Evolutionary conservation across 257 asterid genomes (phyloP), one percentile per base, ranked within the genome.

Genomic region (Solanum etuberosum): DNA sequence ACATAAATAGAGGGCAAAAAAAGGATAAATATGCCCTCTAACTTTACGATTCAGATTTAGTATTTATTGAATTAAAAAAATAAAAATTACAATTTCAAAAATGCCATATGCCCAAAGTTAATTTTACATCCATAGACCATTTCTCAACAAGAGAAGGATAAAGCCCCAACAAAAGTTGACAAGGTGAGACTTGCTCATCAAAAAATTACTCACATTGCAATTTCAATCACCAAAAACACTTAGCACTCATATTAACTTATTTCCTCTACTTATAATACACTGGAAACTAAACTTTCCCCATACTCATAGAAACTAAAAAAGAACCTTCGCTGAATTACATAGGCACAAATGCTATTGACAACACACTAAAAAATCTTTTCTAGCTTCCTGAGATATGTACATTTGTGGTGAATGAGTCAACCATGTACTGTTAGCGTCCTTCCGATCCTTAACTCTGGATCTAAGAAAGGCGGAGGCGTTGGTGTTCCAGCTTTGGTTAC

Each of bases 401-500:
- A 59, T 59, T 9, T 59, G 15, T 59, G 68, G 13, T 59, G 67
- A 59, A 59, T 59, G 67, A 59, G 29, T 59, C 29, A 59, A 59
- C 16, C 70, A 61, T n/a, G 71, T 1, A n/a, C 32, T 63, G 32
- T 63, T 63, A 25, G n/a, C 16, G 32, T 89, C 90, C 9, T 77
- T 87, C 88, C 92, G 90, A 72, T 85, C 18, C 16, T 63, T 12
- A 63, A 88, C 87, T 89, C 93, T 85, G 94, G 82, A 14, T 91
- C 94, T 90, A 94, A 89, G 91, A 95, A 93, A 5, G 93, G 68
- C 68, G 31, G 68, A 61, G 31, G 68, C 29, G 29, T 85, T 5
- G 98, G 98, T 82, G 89, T 84, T 34, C 80, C 90, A 34, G 90
- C 90, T 89, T 94, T 94, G 90, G 93, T 93, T 4, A 95, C 92